Evolutionary conservation across 768 basidiomycete species (phyloP).

Genomic region (Phaeolepiota aurea): DNA sequence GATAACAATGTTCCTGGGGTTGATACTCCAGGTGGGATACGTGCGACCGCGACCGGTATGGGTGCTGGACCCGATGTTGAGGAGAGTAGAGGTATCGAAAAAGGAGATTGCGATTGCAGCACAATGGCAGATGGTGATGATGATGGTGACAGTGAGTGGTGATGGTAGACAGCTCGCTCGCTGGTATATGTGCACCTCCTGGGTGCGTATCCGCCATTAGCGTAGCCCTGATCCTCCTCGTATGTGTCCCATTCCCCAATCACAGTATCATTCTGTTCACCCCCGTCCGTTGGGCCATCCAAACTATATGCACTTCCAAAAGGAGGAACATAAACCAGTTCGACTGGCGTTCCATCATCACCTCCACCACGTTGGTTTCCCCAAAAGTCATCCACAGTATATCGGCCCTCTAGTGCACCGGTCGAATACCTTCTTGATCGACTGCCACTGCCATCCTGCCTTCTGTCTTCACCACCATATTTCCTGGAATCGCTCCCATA

Average conservation of each 20-base stretch:
- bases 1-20: not conserved
- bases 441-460: conserved; percentile 10
- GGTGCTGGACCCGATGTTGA: too few relatives aligned
- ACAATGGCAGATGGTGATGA: not conserved
- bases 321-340: conserved; percentile 65
- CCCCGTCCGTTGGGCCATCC: conserved; percentile 5
- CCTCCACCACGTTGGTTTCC: conserved; percentile 13
- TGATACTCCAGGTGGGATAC: not conserved
- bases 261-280: conserved; percentile 11
- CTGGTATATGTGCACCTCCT: too few relatives aligned
- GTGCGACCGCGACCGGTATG: not conserved
- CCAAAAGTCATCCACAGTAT: not conserved
- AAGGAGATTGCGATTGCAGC: too few relatives aligned
- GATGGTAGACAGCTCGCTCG: not conserved
- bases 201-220: too few relatives aligned
- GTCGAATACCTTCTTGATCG: conserved; percentile 10
- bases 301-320: conserved; percentile 26
- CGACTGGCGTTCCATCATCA: conserved; percentile 44
- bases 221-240: conserved; percentile 10
- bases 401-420: conserved; percentile 2
- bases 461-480: conserved; percentile 8
- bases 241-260: conserved; percentile 9
- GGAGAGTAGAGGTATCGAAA: too few relatives aligned
- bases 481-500: conserved; percentile 2
- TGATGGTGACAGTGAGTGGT: not conserved